Percentiles rank a stretch among this genome's conserved stretches.
phyloP scores from a whole-genome alignment of 169 alveolate genomes.

The Eimeria zaria region DNA sequence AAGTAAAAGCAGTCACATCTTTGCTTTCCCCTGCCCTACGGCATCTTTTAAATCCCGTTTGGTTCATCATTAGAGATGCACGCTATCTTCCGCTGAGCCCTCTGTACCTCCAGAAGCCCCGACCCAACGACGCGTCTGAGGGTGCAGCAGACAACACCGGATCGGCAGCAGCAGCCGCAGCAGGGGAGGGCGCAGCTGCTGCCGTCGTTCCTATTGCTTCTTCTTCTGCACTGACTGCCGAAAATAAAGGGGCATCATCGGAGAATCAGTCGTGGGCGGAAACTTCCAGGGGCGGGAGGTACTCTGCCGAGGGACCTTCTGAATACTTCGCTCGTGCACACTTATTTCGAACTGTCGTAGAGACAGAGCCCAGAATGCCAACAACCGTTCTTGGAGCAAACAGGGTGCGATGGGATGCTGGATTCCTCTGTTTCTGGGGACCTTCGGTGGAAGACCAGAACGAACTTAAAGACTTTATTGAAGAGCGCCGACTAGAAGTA shows the following conservation, averaged over 20 bases:
- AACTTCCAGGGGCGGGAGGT: neutral
- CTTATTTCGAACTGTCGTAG: neutral
- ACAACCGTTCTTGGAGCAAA: neutral
- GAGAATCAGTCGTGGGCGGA: neutral
- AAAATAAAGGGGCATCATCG: neutral
- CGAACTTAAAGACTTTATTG: slow-evolving; percentile 50
- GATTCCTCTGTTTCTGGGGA: slow-evolving; percentile 69
- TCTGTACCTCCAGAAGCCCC: neutral
- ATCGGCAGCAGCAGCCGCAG: neutral
- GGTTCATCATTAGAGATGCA: slow-evolving; percentile 57
- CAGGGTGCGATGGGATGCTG: slow-evolving; percentile 8
- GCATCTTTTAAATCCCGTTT: slow-evolving; percentile 55
- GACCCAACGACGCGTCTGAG: neutral
- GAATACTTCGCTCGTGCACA: slow-evolving; percentile 41
- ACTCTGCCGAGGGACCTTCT: neutral
- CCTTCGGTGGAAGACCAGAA: slow-evolving; percentile 30
- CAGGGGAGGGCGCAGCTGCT: neutral
- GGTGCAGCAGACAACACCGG: neutral
- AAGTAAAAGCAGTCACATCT: slow-evolving; percentile 28
- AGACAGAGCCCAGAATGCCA: slow-evolving; percentile 35
- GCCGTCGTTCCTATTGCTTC: slow-evolving; percentile 1
- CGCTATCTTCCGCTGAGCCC: slow-evolving; percentile 29
- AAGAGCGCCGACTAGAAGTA: slow-evolving; percentile 41
- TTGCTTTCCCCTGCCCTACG: slow-evolving; percentile 65
- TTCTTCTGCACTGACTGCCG: neutral